Conservation (phyloP, 371 early-diverging fungal genomes). For the Homolaphlyctis polyrhiza region DNA sequence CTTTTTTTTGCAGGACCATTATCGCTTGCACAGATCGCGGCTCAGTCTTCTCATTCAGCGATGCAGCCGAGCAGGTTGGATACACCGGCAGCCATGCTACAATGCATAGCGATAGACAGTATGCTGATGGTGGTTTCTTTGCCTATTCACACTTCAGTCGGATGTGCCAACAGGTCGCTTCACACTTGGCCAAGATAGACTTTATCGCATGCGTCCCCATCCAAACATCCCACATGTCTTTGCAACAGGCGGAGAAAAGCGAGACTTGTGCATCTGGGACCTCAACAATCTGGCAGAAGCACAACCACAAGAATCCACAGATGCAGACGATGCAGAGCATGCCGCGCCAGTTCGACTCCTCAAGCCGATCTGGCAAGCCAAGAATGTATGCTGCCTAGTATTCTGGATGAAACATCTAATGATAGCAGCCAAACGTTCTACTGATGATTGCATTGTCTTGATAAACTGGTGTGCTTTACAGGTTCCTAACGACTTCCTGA, state of each 20-base stretch:
- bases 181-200: conserved; percentile 33
- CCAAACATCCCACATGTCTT: conserved; percentile 59
- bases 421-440: conserved; percentile 26
- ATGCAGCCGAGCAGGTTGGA: background rate
- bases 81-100: background rate
- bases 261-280: conserved; percentile 77
- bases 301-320: conserved; percentile 14
- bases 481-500: conserved; percentile 70
- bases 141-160: conserved; percentile 6
- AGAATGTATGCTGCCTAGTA: conserved; percentile 26
- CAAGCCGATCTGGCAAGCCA: conserved; percentile 36
- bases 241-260: conserved; percentile 82
- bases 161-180: conserved; percentile 5
- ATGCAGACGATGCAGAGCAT: background rate
- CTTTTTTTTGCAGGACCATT: conserved; percentile 28
- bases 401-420: conserved; percentile 62
- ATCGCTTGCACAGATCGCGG: conserved; percentile 46
- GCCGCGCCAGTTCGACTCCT: conserved; percentile 9
- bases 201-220: conserved; percentile 66
- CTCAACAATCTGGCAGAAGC: conserved; percentile 24
- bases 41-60: conserved; percentile 15
- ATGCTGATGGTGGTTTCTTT: background rate
- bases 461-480: conserved; percentile 11
- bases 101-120: too few relatives aligned
- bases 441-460: background rate